A percentile compares a stretch with the other conserved stretches of the same genome.
These are phyloP conservation scores for Collybia nuda DNA, from an alignment of 768 basidiomycete genomes.

Conservation along the genomic window DNA sequence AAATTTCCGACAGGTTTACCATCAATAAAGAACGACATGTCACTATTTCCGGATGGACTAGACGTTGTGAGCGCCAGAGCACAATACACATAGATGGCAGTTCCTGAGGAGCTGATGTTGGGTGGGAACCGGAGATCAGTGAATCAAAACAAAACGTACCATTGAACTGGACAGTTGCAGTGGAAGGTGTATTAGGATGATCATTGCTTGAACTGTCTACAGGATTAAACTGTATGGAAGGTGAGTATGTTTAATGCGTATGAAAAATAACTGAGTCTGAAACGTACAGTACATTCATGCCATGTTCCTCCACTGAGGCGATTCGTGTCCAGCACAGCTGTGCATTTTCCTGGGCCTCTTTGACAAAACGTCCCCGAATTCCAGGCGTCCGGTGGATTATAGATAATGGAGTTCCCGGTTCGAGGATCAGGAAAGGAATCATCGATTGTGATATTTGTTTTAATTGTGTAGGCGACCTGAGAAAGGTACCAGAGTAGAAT, in stretches of 20 bases:
- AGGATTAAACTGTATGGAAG: conserved; percentile 16
- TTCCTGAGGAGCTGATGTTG: conserved; percentile 19
- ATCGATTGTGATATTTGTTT: conserved; percentile 36
- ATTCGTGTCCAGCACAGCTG: conserved; percentile 17
- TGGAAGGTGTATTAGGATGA: conserved; percentile 18
- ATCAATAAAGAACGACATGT: conserved; percentile 36
- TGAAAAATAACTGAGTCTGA: not conserved
- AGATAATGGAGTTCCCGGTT: conserved; percentile 25
- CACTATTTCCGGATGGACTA: conserved; percentile 24
- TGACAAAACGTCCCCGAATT: conserved; percentile 18
- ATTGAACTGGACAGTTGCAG: conserved; percentile 28
- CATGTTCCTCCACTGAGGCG: conserved; percentile 24
- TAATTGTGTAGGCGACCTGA: too few species aligned
- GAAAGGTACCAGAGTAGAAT: too few species aligned
- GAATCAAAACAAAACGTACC: conserved; percentile 19
- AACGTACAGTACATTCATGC: conserved; percentile 29
- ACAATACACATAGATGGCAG: conserved; percentile 39
- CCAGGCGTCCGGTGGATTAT: conserved; percentile 31
- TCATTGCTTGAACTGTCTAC: conserved; percentile 8
- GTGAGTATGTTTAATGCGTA: not conserved
- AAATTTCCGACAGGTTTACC: conserved; percentile 24
- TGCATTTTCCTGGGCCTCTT: conserved; percentile 13
- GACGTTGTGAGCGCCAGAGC: conserved; percentile 22
- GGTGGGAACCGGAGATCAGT: not conserved
- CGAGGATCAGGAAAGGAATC: conserved; percentile 29